These are phyloP conservation scores for Sarocladiaceae sp. DNA, from an alignment of 2,329 filamentous ascomycete species.

Conservation along the genomic window DNA sequence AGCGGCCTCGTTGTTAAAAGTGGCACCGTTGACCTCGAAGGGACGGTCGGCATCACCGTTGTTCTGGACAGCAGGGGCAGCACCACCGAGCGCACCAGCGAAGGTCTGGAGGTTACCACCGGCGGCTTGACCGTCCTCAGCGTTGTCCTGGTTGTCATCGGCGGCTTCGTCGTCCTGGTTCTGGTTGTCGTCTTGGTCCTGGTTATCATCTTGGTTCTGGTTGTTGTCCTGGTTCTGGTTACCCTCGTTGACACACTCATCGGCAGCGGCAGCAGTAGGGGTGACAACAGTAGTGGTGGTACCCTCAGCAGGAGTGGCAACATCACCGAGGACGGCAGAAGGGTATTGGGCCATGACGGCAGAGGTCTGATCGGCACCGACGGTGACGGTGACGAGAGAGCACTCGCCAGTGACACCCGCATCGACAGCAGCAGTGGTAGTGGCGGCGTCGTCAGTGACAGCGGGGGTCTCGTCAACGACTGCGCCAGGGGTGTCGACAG, in stretches of 20 bases:
- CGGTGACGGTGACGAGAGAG: conserved; percentile 2
- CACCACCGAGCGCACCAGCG: conserved; percentile 6
- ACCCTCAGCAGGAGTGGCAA: not conserved
- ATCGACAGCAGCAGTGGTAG: not conserved
- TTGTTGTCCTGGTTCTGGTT: not conserved
- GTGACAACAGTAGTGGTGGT: not conserved
- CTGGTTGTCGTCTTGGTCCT: not conserved
- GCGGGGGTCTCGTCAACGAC: conserved; percentile 8
- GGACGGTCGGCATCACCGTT: conserved; percentile 29
- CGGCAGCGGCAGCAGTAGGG: not conserved
- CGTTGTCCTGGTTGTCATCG: not conserved
- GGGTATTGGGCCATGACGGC: conserved; percentile 8
- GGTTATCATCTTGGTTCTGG: not conserved
- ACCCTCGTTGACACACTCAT: not conserved
- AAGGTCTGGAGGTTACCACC: conserved; percentile 11
- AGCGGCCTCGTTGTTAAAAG: conserved; percentile 43
- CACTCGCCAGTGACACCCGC: conserved; percentile 3
- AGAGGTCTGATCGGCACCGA: conserved; percentile 8
- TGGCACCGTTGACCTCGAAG: conserved; percentile 49
- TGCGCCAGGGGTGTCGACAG: not conserved
- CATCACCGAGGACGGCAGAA: not conserved
- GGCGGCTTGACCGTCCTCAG: not conserved
- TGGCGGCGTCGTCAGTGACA: not conserved
- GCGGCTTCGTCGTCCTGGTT: not conserved
- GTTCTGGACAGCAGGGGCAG: conserved; percentile 4